These are phyloP conservation scores for Garcia nutans DNA, from an alignment of 345 rosid species.

Conservation along the genomic window DNA sequence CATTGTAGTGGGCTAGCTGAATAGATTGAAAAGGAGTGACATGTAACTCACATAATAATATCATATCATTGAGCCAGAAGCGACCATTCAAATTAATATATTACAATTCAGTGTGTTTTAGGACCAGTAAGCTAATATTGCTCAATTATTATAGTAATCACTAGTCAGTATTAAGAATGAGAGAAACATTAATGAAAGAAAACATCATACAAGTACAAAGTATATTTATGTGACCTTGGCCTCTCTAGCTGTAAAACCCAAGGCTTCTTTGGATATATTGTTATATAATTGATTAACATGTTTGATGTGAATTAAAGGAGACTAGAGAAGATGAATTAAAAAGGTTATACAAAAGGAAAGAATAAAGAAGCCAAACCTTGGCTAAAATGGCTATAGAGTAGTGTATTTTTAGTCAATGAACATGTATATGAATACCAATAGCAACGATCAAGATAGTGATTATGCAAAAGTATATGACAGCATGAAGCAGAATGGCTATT, in stretches of 20 bases:
- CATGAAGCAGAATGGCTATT: conserved; percentile 80
- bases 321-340: background rate
- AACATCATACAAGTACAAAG: background rate
- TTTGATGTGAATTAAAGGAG: background rate
- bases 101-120: too few species aligned
- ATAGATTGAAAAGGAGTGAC: too few species aligned
- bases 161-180: too few species aligned
- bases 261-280: too few species aligned
- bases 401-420: conserved; percentile 26
- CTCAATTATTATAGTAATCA: too few species aligned
- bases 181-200: too few species aligned
- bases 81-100: too few species aligned
- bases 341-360: background rate
- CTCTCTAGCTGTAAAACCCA: background rate
- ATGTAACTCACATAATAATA: too few species aligned
- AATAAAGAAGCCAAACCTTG: background rate
- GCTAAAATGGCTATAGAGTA: too few species aligned
- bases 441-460: conserved; percentile 78
- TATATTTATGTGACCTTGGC: background rate
- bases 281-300: background rate
- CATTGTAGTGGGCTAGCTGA: too few species aligned
- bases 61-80: too few species aligned
- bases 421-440: conserved; percentile 58
- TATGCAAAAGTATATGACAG: conserved; percentile 77
- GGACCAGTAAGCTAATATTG: too few species aligned